Base-by-base conservation (phyloP, 78 protist genomes). In the Tieghemostelium lacteum region DNA sequence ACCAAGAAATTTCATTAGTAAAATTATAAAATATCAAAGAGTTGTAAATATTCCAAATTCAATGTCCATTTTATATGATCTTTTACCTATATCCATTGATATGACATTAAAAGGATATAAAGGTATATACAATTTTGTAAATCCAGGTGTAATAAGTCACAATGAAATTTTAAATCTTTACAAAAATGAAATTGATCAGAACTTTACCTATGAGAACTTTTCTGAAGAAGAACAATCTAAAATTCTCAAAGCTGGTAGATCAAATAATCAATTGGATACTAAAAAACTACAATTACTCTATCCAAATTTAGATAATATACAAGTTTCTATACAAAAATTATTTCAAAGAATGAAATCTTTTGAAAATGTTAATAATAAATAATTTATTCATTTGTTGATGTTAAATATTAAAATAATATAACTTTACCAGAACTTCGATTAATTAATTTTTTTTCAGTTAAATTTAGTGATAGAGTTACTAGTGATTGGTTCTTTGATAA, bases 31-130 rank as follows among this genome's bases (percentile, higher is more conserved):
- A 0, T 83, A 70, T 31, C 57, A 42, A 57, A 50, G 22, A 52
- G 85, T 92, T 10, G 75, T 97, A 37, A 93, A 97, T 85, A 60
- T 95, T 14, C 98, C 98, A 20, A 97, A 97, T 66, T 95, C 97
- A 22, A 62, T 96, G 61, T 73, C 97, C 0, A 89, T 96, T 1
- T 67, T 97, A 39, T 40, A 75, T 2, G 98, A 93, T 37, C 26
- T 97, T 61, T 58, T 97, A 28, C 98, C 98, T 24, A 24, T 95
- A 4, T 45, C 96, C 28, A 10, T 95, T 22, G 96, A 94, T 61
- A 95, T 97, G 98, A 8, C 95, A 20, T 26, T 6, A 1, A 66
- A 72, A 39, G 58, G 49, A 26, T 54, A 19, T 22, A 37, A 22
- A 20, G 98, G 98, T 39, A 33, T 96, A 34, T 96, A 60, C 74